phyloP scores from a whole-genome alignment of 257 asterid species.

The Ilex aquifolium region DNA sequence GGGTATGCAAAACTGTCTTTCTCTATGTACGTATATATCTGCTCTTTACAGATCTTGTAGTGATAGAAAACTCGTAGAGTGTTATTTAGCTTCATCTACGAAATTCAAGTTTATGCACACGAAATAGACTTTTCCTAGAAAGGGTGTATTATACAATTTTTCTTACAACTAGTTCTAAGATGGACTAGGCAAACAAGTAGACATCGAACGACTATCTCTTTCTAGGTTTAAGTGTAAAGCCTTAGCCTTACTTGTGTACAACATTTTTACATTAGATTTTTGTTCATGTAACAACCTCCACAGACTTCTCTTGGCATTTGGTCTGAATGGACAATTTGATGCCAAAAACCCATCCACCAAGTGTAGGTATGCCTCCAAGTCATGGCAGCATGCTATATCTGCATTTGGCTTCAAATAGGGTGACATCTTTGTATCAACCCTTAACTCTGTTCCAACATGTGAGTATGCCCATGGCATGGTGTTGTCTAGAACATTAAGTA shows the following conservation, averaged over 20 bases:
- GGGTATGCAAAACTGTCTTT: no score
- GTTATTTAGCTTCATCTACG: no score
- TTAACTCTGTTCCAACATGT: conserved; percentile 67
- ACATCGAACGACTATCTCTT: conserved; percentile 21
- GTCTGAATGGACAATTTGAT: conserved; percentile 71
- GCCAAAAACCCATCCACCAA: conserved; percentile 85
- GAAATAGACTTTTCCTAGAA: no score
- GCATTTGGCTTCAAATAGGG: conserved; percentile 69
- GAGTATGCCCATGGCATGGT: conserved; percentile 88
- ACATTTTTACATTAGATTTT: conserved; percentile 57
- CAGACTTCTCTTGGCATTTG: conserved; percentile 84
- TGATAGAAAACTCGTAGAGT: no score
- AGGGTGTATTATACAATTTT: no score
- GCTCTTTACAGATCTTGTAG: no score
- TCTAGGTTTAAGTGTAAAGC: conserved; percentile 42
- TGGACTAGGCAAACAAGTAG: conserved; percentile 75
- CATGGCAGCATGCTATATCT: conserved; percentile 88
- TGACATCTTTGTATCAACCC: conserved; percentile 78
- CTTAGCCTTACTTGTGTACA: conserved; percentile 64
- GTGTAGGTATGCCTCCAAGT: conserved; percentile 83
- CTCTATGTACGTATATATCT: no score
- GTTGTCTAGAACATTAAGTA: conserved; percentile 30
- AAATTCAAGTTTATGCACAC: no score
- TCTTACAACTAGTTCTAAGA: conserved; percentile 21
- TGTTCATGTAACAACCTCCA: conserved; percentile 66